Conservation (phyloP, 257 asterid species). For the Agastache rugosa region DNA sequence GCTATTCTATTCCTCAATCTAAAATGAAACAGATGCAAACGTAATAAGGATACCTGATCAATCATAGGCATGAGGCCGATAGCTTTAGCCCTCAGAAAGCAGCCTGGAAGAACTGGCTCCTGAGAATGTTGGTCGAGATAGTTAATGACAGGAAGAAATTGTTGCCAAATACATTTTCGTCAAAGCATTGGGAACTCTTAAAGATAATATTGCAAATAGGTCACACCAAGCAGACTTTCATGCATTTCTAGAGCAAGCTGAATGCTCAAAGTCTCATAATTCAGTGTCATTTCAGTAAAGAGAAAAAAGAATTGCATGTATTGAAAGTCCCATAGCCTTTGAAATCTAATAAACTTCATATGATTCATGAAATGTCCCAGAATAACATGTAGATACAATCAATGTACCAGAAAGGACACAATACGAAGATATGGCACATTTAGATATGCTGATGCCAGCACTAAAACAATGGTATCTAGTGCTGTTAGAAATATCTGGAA, state of each 20-base stretch:
- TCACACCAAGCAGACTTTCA: conserved; percentile 6
- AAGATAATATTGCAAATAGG: neutral
- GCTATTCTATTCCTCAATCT: conserved; percentile 9
- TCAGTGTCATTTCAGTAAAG: neutral
- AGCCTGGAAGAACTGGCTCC: conserved; percentile 97
- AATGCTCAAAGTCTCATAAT: no score
- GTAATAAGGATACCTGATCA: conserved; percentile 68
- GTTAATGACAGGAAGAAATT: conserved; percentile 2
- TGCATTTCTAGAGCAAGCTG: neutral
- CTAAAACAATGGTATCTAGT: conserved; percentile 17
- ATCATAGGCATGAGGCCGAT: conserved; percentile 99
- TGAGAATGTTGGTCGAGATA: conserved; percentile 38
- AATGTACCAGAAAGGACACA: neutral
- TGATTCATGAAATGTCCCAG: neutral
- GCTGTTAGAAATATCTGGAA: neutral
- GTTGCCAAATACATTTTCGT: neutral
- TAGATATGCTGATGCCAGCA: neutral
- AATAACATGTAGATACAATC: neutral
- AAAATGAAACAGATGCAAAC: neutral
- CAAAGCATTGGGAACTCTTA: conserved; percentile 12
- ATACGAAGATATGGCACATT: conserved; percentile 6
- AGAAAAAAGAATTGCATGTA: neutral
- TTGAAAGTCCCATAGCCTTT: neutral
- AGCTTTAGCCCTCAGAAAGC: conserved; percentile 95
- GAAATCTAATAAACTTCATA: neutral